phyloP scores from a whole-genome alignment of 805 yeast species.

The Metahyphopichia silvanorum region DNA sequence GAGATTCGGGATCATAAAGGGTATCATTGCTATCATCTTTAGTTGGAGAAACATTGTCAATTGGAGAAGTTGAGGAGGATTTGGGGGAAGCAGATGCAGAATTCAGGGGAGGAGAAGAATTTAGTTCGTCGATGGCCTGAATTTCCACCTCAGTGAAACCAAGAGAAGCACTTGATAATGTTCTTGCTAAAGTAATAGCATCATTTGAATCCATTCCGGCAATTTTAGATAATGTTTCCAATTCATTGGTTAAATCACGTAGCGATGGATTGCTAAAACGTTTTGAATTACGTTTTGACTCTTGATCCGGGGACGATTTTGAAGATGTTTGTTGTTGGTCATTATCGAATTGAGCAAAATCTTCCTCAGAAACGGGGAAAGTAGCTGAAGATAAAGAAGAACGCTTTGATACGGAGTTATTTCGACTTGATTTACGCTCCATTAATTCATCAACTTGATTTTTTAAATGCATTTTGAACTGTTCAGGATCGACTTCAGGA shows the following conservation, averaged over 20 bases:
- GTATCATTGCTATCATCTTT: not conserved
- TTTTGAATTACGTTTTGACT: constrained; percentile 1
- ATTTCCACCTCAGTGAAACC: constrained; percentile 54
- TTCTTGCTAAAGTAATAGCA: constrained; percentile 79
- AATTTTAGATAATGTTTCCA: constrained; percentile 67
- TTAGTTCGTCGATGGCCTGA: constrained; percentile 35
- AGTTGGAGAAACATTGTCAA: not conserved
- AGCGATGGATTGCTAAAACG: constrained; percentile 55
- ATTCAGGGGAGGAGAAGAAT: constrained; percentile 16
- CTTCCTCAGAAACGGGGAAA: constrained; percentile 1
- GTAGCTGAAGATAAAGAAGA: constrained; percentile 19
- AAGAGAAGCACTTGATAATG: constrained; percentile 67
- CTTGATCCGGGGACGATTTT: not conserved
- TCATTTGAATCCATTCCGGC: constrained; percentile 79
- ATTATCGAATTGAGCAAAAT: constrained; percentile 2
- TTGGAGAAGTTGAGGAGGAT: not conserved
- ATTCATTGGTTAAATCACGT: constrained; percentile 68
- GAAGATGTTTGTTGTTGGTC: constrained; percentile 1
- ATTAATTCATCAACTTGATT: constrained; percentile 51
- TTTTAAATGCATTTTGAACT: constrained; percentile 66
- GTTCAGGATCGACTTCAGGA: constrained; percentile 93
- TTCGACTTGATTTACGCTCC: constrained; percentile 30
- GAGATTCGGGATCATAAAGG: constrained; percentile 8
- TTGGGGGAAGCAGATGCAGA: constrained; percentile 8
- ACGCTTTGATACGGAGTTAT: constrained; percentile 21